phyloP scores from a whole-genome alignment of 768 basidiomycete species.

The Pisolithus albus region DNA sequence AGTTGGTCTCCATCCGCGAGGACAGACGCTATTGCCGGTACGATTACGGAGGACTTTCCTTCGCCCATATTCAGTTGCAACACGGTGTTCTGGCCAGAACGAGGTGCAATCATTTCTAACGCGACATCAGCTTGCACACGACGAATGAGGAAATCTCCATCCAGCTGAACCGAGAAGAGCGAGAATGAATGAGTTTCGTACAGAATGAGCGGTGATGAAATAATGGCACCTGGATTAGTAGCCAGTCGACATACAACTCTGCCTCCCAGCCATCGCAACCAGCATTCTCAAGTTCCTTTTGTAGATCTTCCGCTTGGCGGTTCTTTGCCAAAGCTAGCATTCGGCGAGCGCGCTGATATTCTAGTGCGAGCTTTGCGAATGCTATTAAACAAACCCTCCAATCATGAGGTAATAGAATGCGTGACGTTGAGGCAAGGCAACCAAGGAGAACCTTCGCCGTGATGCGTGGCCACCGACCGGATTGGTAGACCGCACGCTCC shows the following conservation, averaged over 20 bases:
- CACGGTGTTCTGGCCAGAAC: slow-evolving; percentile 28
- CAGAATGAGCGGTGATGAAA: background rate
- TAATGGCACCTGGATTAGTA: slow-evolving; percentile 36
- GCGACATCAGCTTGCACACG: slow-evolving; percentile 38
- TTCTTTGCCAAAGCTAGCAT: slow-evolving; percentile 21
- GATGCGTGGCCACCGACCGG: slow-evolving; percentile 35
- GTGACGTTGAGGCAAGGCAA: slow-evolving; percentile 22
- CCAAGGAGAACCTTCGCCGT: slow-evolving; percentile 26
- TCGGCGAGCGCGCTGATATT: slow-evolving; percentile 33
- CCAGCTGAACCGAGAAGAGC: slow-evolving; percentile 28
- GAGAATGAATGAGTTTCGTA: background rate
- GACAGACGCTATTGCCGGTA: slow-evolving; percentile 35
- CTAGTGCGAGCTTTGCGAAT: slow-evolving; percentile 25
- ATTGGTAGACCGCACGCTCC: slow-evolving; percentile 13
- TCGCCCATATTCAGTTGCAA: slow-evolving; percentile 56
- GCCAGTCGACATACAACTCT: slow-evolving; percentile 32
- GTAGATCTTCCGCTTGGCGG: slow-evolving; percentile 26
- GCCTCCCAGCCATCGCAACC: slow-evolving; percentile 16
- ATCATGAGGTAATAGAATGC: slow-evolving; percentile 4
- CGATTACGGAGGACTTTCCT: slow-evolving; percentile 44
- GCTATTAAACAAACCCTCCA: slow-evolving; percentile 28
- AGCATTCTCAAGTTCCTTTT: slow-evolving; percentile 19
- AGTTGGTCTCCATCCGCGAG: slow-evolving; percentile 40
- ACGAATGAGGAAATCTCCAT: slow-evolving; percentile 38
- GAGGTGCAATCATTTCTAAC: slow-evolving; percentile 41